These are phyloP conservation scores for Yamadazyma diospyri DNA, from an alignment of 1,139 yeast genomes.

Conservation along the genomic window DNA sequence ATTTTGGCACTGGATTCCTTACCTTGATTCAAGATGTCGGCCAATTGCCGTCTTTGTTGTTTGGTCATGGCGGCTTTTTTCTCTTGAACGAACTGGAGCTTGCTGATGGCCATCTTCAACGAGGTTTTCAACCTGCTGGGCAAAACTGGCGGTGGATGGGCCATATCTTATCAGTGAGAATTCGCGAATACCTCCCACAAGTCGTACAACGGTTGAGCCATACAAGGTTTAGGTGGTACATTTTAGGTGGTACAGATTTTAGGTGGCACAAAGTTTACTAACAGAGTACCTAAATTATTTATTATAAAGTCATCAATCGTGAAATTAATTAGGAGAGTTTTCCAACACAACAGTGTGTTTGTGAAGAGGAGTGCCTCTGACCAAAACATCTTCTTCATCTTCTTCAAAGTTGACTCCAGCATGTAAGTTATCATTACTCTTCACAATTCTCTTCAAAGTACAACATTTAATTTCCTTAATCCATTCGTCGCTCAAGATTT, in stretches of 20 bases:
- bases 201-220: no score
- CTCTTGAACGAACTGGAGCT: slow-evolving; percentile 76
- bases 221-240: no score
- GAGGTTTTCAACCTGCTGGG: slow-evolving; percentile 59
- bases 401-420: slow-evolving; percentile 29
- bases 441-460: slow-evolving; percentile 28
- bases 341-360: slow-evolving; percentile 40
- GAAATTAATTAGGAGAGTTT: slow-evolving; percentile 9
- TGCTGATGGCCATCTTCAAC: slow-evolving; percentile 76
- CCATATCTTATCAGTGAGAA: no score
- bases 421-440: slow-evolving; percentile 22
- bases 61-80: slow-evolving; percentile 80
- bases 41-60: slow-evolving; percentile 73
- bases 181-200: no score
- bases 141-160: slow-evolving; percentile 30
- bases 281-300: no score
- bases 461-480: slow-evolving; percentile 53
- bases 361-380: slow-evolving; percentile 39
- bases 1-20: slow-evolving; percentile 84
- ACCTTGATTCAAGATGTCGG: slow-evolving; percentile 65
- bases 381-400: slow-evolving; percentile 37
- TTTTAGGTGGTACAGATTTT: no score
- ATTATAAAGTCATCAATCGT: slow-evolving; percentile 8
- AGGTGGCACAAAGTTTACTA: no score
- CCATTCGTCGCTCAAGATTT: slow-evolving; percentile 71